Evolutionary conservation across 345 rosid species (phyloP), one percentile per base, ranked within the genome.

Genomic region (Fremontodendron californicum): DNA sequence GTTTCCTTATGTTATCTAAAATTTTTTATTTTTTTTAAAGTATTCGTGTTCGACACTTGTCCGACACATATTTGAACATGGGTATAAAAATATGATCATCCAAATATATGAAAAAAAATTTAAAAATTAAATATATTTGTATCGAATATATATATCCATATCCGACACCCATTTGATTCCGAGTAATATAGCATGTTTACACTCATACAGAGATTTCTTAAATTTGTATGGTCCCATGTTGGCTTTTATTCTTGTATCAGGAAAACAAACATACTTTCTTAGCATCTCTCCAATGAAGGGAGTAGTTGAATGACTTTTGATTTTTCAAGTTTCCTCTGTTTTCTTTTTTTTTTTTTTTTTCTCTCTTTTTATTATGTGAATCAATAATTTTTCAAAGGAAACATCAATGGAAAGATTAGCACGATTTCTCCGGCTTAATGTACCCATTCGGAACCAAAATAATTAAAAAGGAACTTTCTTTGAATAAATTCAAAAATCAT

Each of bases 191-290:
- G n/a, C n/a, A n/a, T n/a, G n/a, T n/a, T n/a, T n/a, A n/a, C n/a
- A n/a, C 74, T 80, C 80, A 42, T 45, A 49, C 45, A 63, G 9
- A 77, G 71, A 49, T 72, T 79, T 19, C n/a, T n/a, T n/a, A n/a
- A n/a, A n/a, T n/a, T n/a, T 74, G 25, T 74, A 74, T 62, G 84
- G 80, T 54, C 85, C 85, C n/a, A 73, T 77, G 80, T 51, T 79
- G 68, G 19, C 80, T 75, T 74, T 81, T 78, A 58, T 25, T 42
- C 35, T 33, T 72, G 75, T 40, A 52, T 78, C 69, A 74, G 6
- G 9, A 54, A 80, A 77, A 78, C 72, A 69, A 80, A 78, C 80
- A 80, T 82, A 71, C 83, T 82, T 82, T 80, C 66, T 71, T n/a
- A 39, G 35, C 43, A 60, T 78, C 16, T 71, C 64, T 75, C 69